Evolutionary conservation across 345 rosid genomes (phyloP).

Genomic region (Punica granatum): DNA sequence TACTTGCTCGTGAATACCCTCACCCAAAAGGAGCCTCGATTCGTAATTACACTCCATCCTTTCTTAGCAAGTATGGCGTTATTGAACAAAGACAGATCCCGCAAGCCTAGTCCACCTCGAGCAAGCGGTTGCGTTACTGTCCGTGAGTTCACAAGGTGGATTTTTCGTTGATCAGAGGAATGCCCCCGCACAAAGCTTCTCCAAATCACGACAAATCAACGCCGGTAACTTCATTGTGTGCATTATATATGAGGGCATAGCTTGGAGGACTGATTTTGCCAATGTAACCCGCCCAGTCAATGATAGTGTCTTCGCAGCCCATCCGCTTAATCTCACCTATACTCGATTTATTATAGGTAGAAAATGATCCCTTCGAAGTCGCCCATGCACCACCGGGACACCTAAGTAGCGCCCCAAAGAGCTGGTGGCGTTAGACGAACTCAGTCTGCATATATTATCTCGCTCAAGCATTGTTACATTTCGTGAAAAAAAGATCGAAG

Average conservation of each 20-base stretch:
- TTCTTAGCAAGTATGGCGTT: no score
- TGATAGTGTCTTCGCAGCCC: neutral
- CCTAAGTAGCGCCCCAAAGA: neutral
- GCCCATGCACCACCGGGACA: neutral
- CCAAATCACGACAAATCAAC: neutral
- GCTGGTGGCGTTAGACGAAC: neutral
- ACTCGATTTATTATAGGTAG: neutral
- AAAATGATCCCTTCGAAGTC: neutral
- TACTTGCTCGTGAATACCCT: no score
- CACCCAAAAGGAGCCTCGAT: no score
- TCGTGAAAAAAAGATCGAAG: neutral
- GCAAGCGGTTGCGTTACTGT: no score
- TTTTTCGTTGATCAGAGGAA: no score
- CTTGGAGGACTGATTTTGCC: neutral
- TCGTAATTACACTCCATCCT: no score
- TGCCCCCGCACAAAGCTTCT: no score
- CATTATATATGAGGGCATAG: neutral
- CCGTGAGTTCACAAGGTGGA: no score
- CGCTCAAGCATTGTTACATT: neutral
- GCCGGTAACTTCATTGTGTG: neutral
- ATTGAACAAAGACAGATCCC: no score
- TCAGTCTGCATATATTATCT: neutral
- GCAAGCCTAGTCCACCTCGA: no score
- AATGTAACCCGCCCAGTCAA: neutral
- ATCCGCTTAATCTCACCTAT: neutral